Percentiles rank a stretch among this genome's conserved stretches.
Evolutionary conservation across 1,284 basidiomycete species (phyloP).

Genomic region (Microbotryum lychnidis-dioicae): DNA sequence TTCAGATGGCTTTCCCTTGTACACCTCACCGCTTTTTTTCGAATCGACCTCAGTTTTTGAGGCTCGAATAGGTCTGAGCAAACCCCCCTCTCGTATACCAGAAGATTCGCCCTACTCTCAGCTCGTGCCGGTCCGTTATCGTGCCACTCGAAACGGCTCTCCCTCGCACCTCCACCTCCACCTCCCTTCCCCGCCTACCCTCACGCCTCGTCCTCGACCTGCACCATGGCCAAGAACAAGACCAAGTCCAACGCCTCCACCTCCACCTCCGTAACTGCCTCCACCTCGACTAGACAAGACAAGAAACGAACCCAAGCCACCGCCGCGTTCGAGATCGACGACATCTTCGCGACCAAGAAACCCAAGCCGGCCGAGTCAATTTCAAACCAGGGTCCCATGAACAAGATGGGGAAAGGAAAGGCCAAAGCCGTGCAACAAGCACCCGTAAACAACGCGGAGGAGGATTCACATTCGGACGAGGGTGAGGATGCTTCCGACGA

Average conservation of each 20-base stretch:
- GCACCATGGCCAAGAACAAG: background rate
- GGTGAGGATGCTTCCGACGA: too few species aligned
- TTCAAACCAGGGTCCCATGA: background rate
- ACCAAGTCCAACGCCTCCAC: background rate
- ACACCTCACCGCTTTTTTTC: too few species aligned
- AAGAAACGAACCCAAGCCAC: constrained; percentile 13
- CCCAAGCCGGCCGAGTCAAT: constrained; percentile 6
- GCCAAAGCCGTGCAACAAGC: background rate
- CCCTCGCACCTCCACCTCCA: too few species aligned
- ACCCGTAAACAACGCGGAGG: background rate
- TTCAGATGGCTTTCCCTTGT: too few species aligned
- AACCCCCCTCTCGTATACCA: too few species aligned
- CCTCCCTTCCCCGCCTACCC: too few species aligned
- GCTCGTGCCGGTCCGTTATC: too few species aligned
- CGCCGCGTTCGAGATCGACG: constrained; percentile 32
- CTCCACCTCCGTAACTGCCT: background rate
- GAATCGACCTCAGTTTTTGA: too few species aligned
- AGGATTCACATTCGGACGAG: background rate
- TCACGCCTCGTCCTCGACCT: background rate
- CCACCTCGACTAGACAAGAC: background rate
- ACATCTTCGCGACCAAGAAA: constrained; percentile 32
- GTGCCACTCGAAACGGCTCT: too few species aligned
- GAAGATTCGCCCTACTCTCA: too few species aligned
- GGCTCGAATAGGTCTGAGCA: too few species aligned
- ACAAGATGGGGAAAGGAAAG: constrained; percentile 6